Evolutionary conservation across 768 basidiomycete genomes (phyloP).

Genomic region (Pleurotus ostreatus): DNA sequence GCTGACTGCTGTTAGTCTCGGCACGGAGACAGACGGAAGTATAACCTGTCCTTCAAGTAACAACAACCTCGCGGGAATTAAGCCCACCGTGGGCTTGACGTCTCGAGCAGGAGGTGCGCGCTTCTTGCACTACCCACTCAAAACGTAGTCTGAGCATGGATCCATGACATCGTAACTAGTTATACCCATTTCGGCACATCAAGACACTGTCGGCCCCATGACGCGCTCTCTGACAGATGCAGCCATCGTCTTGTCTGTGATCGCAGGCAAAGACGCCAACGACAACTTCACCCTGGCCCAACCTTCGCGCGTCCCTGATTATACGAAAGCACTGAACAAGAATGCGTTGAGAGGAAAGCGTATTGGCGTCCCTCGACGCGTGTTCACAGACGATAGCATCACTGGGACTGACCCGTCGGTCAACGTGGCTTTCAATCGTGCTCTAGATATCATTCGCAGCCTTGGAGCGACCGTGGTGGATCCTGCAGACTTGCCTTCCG

Average conservation of each 20-base stretch:
- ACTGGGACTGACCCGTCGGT: conserved; percentile 31
- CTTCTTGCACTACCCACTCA: background rate
- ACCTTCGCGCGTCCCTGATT: conserved; percentile 51
- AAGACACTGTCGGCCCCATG: conserved; percentile 59
- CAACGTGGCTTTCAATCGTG: conserved; percentile 35
- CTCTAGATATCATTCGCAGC: conserved; percentile 28
- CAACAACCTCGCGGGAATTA: conserved; percentile 57
- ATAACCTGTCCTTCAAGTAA: conserved; percentile 47
- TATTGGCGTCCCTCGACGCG: conserved; percentile 48
- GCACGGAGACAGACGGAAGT: conserved; percentile 52
- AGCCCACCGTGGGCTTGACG: conserved; percentile 56
- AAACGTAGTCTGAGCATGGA: background rate
- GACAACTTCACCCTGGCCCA: conserved; percentile 53
- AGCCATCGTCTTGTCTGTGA: conserved; percentile 49
- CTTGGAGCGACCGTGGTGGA: conserved; percentile 55
- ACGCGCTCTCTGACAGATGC: conserved; percentile 49
- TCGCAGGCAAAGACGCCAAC: conserved; percentile 50
- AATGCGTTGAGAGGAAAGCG: conserved; percentile 47
- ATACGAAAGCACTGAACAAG: conserved; percentile 44
- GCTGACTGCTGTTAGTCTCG: conserved; percentile 42
- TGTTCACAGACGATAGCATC: conserved; percentile 30
- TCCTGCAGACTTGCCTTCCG: conserved; percentile 57
- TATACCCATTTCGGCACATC: conserved; percentile 53
- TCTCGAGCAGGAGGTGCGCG: conserved; percentile 52
- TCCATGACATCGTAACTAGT: conserved; percentile 25